Conservation (phyloP, 768 basidiomycete genomes). For the Aureoboletus auriporus region DNA sequence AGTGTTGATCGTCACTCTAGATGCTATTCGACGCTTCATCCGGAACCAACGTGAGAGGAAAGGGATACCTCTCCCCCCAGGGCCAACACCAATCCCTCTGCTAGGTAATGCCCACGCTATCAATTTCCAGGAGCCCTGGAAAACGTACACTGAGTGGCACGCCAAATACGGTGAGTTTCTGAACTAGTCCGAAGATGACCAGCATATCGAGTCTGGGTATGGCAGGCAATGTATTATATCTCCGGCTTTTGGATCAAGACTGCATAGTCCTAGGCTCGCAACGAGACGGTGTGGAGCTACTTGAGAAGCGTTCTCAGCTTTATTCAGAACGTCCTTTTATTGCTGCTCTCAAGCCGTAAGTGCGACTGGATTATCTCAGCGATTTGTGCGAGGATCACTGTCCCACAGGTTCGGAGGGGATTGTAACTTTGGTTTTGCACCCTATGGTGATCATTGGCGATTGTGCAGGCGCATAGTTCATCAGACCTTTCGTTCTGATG, state of each 20-base stretch:
- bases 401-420: slow-evolving; percentile 2
- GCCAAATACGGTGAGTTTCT: slow-evolving; percentile 1
- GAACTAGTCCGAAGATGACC: background rate
- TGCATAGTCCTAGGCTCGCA: slow-evolving; percentile 42
- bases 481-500: slow-evolving; percentile 8
- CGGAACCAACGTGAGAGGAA: background rate
- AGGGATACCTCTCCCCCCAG: background rate
- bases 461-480: slow-evolving; percentile 9
- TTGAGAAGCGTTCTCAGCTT: slow-evolving; percentile 41
- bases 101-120: slow-evolving; percentile 1
- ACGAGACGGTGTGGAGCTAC: slow-evolving; percentile 39
- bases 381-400: background rate
- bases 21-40: background rate
- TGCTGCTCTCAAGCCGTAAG: slow-evolving; percentile 9
- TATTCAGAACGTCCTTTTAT: slow-evolving; percentile 46
- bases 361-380: background rate
- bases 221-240: slow-evolving; percentile 41
- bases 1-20: background rate
- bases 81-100: slow-evolving; percentile 2
- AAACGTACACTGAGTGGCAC: slow-evolving; percentile 5
- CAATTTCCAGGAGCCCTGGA: slow-evolving; percentile 4
- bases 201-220: background rate
- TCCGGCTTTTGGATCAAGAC: slow-evolving; percentile 40
- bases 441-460: slow-evolving; percentile 11
- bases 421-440: background rate